phyloP scores from a whole-genome alignment of 2,329 filamentous ascomycete genomes.

The Colletotrichum euphorbiae region DNA sequence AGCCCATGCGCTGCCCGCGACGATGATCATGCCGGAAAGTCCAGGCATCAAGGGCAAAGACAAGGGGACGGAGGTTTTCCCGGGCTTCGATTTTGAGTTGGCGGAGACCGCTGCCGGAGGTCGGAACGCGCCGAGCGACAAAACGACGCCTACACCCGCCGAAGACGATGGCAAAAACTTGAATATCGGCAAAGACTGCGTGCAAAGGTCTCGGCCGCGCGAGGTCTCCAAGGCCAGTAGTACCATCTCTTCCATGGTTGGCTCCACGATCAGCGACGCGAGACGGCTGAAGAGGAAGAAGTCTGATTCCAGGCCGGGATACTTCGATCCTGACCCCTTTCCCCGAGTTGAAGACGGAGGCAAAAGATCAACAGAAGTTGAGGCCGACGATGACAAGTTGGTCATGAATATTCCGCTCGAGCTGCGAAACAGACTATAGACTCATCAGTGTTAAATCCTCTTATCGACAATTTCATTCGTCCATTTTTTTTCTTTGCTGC shows the following conservation, averaged over 20 bases:
- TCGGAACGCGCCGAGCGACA: not conserved
- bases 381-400: conserved; percentile 6
- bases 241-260: conserved; percentile 12
- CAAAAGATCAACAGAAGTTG: not conserved
- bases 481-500: too few relatives aligned
- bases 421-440: not conserved
- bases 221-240: not conserved
- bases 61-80: not conserved
- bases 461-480: too few relatives aligned
- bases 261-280: conserved; percentile 1
- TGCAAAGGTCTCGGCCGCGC: not conserved
- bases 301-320: conserved; percentile 30
- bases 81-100: not conserved
- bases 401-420: conserved; percentile 38
- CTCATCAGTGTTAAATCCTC: too few relatives aligned
- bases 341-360: not conserved
- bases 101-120: not conserved
- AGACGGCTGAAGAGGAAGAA: conserved; percentile 16
- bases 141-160: not conserved
- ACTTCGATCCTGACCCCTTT: conserved; percentile 30
- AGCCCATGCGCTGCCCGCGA: not conserved
- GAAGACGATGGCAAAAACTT: not conserved
- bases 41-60: not conserved
- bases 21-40: not conserved
- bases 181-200: not conserved